Percentiles rank a stretch among this genome's conserved stretches.
Evolutionary conservation across 805 yeast species (phyloP).

Genomic region (Candida taoyuanica): DNA sequence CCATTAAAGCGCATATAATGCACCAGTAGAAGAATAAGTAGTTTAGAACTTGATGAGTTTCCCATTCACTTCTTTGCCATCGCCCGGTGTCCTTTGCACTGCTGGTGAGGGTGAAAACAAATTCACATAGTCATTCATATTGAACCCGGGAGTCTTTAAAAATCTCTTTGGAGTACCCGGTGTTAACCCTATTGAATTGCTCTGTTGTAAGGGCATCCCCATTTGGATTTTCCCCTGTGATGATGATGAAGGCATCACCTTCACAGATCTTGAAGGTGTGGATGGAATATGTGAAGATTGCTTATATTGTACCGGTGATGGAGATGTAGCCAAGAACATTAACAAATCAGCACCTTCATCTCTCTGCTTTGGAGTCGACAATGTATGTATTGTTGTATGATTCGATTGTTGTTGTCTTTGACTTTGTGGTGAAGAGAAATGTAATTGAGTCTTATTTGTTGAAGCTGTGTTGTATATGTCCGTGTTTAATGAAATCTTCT

Average conservation of each 20-base stretch:
- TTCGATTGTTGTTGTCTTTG: not conserved
- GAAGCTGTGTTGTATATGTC: slow-evolving; percentile 26
- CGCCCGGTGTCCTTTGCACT: slow-evolving; percentile 33
- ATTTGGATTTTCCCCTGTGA: slow-evolving; percentile 9
- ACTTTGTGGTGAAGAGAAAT: slow-evolving; percentile 21
- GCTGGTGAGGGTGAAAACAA: slow-evolving; percentile 71
- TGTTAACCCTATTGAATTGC: slow-evolving; percentile 13
- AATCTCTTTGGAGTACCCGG: slow-evolving; percentile 29
- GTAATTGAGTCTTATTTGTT: slow-evolving; percentile 25
- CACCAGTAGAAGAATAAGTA: too few species aligned
- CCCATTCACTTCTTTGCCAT: slow-evolving; percentile 25
- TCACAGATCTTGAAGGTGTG: slow-evolving; percentile 19
- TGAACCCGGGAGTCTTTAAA: slow-evolving; percentile 59
- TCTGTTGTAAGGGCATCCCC: slow-evolving; percentile 7
- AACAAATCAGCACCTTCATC: slow-evolving; percentile 79
- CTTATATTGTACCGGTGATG: slow-evolving; percentile 45
- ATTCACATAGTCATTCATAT: slow-evolving; percentile 79
- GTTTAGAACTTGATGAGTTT: slow-evolving; percentile 23
- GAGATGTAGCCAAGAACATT: slow-evolving; percentile 80
- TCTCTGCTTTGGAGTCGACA: slow-evolving; percentile 25
- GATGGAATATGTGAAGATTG: slow-evolving; percentile 18
- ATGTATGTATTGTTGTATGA: too few species aligned
- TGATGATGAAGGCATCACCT: slow-evolving; percentile 11
- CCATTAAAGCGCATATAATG: too few species aligned
- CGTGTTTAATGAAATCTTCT: slow-evolving; percentile 19